phyloP scores from a whole-genome alignment of 2,329 filamentous ascomycete species.

The Colletotrichum agaves region DNA sequence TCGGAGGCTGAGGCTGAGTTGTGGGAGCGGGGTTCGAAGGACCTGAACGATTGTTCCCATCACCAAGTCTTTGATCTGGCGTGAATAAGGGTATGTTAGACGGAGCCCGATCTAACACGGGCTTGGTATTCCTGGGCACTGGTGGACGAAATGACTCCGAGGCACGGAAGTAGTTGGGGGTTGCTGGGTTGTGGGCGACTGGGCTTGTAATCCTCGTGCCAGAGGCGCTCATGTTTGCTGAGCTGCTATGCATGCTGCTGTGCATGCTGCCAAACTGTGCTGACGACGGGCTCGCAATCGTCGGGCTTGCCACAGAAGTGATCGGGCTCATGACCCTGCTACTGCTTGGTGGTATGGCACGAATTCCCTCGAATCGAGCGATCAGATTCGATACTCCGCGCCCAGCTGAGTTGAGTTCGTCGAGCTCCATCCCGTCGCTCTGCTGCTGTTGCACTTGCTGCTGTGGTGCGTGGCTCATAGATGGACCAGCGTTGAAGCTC shows the following conservation, averaged over 20 bases:
- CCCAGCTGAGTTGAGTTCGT: conserved; percentile 36
- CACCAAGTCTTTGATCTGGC: conserved; percentile 33
- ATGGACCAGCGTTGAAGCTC: conserved; percentile 30
- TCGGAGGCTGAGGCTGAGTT: conserved; percentile 9
- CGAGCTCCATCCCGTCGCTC: conserved; percentile 37
- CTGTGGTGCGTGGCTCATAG: conserved; percentile 16
- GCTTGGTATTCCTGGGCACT: conserved; percentile 52
- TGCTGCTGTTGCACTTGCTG: conserved; percentile 18
- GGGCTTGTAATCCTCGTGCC: conserved; percentile 45
- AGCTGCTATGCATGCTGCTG: conserved; percentile 28
- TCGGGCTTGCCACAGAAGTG: conserved; percentile 38
- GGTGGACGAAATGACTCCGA: conserved; percentile 44
- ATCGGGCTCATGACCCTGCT: conserved; percentile 43
- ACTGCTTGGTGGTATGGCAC: conserved; percentile 47
- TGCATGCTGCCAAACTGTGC: conserved; percentile 48
- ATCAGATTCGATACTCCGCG: conserved; percentile 51
- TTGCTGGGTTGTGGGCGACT: conserved; percentile 43
- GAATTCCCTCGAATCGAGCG: conserved; percentile 53
- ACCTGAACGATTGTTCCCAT: conserved; percentile 24
- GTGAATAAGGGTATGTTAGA: conserved; percentile 37
- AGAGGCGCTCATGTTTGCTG: conserved; percentile 38
- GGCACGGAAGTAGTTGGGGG: conserved; percentile 31
- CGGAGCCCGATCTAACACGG: conserved; percentile 43
- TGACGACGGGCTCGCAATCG: conserved; percentile 41
- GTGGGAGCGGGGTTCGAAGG: conserved; percentile 6